Base-by-base conservation (phyloP, 495 filamentous ascomycete genomes). In the Penicillium roqueforti region DNA sequence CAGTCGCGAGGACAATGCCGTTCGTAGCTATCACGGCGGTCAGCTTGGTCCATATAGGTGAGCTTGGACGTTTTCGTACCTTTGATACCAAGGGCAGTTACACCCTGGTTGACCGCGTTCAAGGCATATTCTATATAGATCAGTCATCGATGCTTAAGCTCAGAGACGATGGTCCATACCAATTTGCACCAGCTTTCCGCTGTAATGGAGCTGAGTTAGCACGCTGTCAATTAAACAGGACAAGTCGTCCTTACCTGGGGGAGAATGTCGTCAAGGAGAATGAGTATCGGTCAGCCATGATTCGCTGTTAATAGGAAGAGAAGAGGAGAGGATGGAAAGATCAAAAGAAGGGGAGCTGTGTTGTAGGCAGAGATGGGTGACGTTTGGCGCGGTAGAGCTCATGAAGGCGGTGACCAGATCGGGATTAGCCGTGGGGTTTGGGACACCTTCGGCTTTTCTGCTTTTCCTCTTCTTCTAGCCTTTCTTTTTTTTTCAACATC, bases 201-300 rank as follows among this genome's bases (percentile, higher is more conserved):
- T 96, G 65, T 65, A 38, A 48, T 44, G 39, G 41, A 26, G 55
- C 53, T 55, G 61, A 56, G 51, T 62, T 57, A 68, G 53, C 64
- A 52, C 45, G 42, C 29, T 47, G n/a, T 39, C 45, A 57, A 44
- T 20, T 51, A 37, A n/a, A 54, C 45, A 54, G 43, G 51, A 43
- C 19, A 32, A 66, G 60, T 54, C 56, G 49, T 47, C 47, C 81
- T 78, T 91, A 96, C 93, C 92, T 98, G 63, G 93, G 93, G 60
- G 93, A 97, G 86, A 99, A 99, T 54, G 93, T 99, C 45, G 93
- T 99, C 65, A 99, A 81, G 36, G 95, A 97, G 86, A 97, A 99
- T 42, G 93, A 97, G 73, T 99, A 99, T 78, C 95, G 83, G 76
- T 99, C 95, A 60, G 93, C 91, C 93, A 99, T 99, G 67, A 58